Conservation (phyloP, 192 early-diverging fungal genomes). For the Coemansia erecta region DNA sequence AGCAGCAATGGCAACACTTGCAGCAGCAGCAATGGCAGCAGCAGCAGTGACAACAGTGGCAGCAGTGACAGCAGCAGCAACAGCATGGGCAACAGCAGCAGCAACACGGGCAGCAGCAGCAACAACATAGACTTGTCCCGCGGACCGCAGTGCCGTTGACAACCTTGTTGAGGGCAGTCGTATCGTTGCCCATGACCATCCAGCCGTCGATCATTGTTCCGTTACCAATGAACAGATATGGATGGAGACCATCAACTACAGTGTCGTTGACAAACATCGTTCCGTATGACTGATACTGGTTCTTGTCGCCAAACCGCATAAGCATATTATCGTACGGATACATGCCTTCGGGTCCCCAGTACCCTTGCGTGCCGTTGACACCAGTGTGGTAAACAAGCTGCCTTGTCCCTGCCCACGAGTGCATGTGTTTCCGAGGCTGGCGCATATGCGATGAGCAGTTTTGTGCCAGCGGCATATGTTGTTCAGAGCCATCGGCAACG, state of each 20-base stretch:
- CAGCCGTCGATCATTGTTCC: conserved; percentile 46
- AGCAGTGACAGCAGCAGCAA: conserved; percentile 26
- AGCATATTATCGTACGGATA: conserved; percentile 41
- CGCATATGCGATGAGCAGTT: background rate
- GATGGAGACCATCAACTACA: conserved; percentile 36
- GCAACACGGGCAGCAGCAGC: conserved; percentile 26
- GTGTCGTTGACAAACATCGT: conserved; percentile 54
- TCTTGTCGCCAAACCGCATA: conserved; percentile 46
- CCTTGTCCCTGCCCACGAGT: conserved; percentile 26
- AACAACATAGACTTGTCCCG: conserved; percentile 27
- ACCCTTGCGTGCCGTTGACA: conserved; percentile 31
- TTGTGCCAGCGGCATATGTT: background rate
- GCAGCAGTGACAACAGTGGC: conserved; percentile 29
- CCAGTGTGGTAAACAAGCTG: conserved; percentile 32
- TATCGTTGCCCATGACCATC: conserved; percentile 48
- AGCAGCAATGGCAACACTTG: conserved; percentile 50
- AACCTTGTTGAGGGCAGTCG: conserved; percentile 32
- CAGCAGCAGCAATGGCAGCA: conserved; percentile 33
- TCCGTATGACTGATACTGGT: conserved; percentile 37
- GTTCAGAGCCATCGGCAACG: too few relatives aligned
- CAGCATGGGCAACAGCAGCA: conserved; percentile 29
- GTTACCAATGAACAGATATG: conserved; percentile 48
- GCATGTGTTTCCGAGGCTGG: conserved; percentile 24
- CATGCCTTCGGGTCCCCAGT: conserved; percentile 51
- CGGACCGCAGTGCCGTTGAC: conserved; percentile 39